These are phyloP conservation scores for Aspergillus sp. DNA, from an alignment of 2,329 filamentous ascomycete species.

Conservation along the genomic window DNA sequence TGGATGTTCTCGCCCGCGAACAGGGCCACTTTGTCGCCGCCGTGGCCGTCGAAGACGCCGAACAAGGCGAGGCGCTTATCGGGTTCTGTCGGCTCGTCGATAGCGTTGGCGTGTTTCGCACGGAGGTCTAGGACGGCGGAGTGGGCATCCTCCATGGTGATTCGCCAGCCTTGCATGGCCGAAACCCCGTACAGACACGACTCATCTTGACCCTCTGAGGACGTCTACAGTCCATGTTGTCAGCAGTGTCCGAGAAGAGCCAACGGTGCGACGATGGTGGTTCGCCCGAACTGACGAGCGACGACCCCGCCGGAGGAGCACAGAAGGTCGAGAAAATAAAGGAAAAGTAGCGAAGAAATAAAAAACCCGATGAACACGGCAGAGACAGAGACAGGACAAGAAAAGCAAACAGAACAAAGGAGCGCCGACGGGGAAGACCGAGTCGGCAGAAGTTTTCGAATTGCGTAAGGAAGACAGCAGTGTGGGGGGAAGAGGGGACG, in stretches of 20 bases:
- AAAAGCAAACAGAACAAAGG: neutral
- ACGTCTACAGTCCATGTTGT: slow-evolving; percentile 51
- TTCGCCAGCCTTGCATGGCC: slow-evolving; percentile 99
- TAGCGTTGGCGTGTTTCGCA: slow-evolving; percentile 42
- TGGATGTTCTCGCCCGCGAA: slow-evolving; percentile 90
- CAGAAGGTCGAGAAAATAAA: neutral
- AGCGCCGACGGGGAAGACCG: slow-evolving; percentile 1
- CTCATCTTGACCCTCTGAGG: slow-evolving; percentile 84
- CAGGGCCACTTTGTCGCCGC: slow-evolving; percentile 88
- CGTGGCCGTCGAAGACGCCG: slow-evolving; percentile 95
- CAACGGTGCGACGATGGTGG: slow-evolving; percentile 3
- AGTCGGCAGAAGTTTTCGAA: slow-evolving; percentile 6
- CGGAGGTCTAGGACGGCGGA: slow-evolving; percentile 81
- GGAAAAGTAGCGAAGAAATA: neutral
- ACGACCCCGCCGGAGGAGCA: no score
- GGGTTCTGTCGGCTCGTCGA: slow-evolving; percentile 52
- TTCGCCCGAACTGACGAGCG: slow-evolving; percentile 1
- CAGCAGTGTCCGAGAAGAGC: slow-evolving; percentile 5
- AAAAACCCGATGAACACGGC: neutral
- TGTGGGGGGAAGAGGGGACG: slow-evolving; percentile 20
- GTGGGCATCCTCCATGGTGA: slow-evolving; percentile 98
- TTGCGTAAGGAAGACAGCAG: slow-evolving; percentile 14
- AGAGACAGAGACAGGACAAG: neutral
- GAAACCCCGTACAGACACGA: slow-evolving; percentile 88
- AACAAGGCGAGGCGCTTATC: slow-evolving; percentile 82